Percentiles rank a stretch among this genome's conserved stretches.
Conservation (phyloP, 2,329 filamentous ascomycete genomes). For the Fusarium stilboides region DNA sequence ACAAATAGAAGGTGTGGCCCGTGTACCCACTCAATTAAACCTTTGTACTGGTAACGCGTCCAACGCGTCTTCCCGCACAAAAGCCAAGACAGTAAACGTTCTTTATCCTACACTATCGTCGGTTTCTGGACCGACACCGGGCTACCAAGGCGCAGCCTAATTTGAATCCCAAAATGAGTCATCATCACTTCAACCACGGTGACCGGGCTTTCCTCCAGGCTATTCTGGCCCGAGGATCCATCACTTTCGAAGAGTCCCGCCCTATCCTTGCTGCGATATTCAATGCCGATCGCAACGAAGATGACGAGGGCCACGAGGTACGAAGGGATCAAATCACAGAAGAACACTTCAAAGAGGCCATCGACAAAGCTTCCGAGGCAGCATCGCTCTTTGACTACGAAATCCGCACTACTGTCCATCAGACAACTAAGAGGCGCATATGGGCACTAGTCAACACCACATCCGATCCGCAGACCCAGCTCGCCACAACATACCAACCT, state of each 20-base stretch:
- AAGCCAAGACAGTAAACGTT: not conserved
- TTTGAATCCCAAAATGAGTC: constrained; percentile 40
- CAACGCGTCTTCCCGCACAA: constrained; percentile 33
- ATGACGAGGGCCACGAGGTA: constrained; percentile 54
- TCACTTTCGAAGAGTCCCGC: constrained; percentile 82
- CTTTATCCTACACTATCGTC: constrained; percentile 8
- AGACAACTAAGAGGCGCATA: constrained; percentile 75
- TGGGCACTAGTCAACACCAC: constrained; percentile 91
- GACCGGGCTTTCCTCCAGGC: constrained; percentile 94
- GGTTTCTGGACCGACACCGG: not conserved
- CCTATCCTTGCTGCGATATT: constrained; percentile 83
- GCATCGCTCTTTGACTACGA: constrained; percentile 89
- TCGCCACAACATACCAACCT: constrained; percentile 83
- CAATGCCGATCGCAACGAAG: constrained; percentile 63
- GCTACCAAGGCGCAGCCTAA: constrained; percentile 37
- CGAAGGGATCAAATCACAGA: constrained; percentile 75
- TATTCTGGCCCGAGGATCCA: constrained; percentile 81
- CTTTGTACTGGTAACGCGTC: constrained; percentile 29
- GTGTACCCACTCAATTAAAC: constrained; percentile 37
- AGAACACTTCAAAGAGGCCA: constrained; percentile 77
- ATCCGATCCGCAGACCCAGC: constrained; percentile 86
- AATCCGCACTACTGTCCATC: constrained; percentile 82
- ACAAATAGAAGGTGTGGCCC: constrained; percentile 6
- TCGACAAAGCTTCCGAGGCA: constrained; percentile 78
- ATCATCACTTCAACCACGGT: constrained; percentile 67